Evolutionary conservation across 1,139 yeast species (phyloP).

Genomic region (Sugiyamaella novakii): DNA sequence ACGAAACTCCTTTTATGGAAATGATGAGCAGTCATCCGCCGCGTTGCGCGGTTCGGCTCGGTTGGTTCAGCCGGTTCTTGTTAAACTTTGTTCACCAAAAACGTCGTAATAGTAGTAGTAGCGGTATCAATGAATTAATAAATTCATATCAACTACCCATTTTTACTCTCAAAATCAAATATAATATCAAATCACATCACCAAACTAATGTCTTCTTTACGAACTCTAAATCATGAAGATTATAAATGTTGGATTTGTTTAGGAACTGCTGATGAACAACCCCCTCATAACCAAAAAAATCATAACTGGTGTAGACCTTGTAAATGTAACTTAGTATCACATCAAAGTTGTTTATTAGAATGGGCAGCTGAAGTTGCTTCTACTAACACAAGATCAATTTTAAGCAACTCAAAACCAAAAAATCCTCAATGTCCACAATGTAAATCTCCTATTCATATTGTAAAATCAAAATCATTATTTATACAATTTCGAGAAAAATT

Average conservation of each 20-base stretch:
- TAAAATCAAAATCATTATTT: constrained; percentile 33
- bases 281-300: constrained; percentile 33
- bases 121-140: too few species aligned
- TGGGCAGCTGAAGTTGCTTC: constrained; percentile 47
- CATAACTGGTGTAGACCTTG: constrained; percentile 49
- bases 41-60: too few species aligned
- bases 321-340: constrained; percentile 47
- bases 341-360: constrained; percentile 47
- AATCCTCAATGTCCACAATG: constrained; percentile 51
- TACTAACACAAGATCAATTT: constrained; percentile 27
- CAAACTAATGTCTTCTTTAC: not conserved
- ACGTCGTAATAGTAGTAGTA: too few species aligned
- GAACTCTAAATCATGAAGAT: constrained; percentile 20
- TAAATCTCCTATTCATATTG: constrained; percentile 41
- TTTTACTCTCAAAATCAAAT: too few species aligned
- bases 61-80: too few species aligned
- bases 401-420: constrained; percentile 27
- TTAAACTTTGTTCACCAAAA: too few species aligned
- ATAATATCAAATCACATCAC: too few species aligned
- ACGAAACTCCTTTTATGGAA: too few species aligned
- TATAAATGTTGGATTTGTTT: constrained; percentile 51
- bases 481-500: constrained; percentile 36
- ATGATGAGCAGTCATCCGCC: too few species aligned
- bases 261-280: constrained; percentile 45
- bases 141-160: too few species aligned